Evolutionary conservation across 2,329 filamentous ascomycete genomes (phyloP).

Genomic region (Ophiognomonia clavigignenti-juglandacearum): DNA sequence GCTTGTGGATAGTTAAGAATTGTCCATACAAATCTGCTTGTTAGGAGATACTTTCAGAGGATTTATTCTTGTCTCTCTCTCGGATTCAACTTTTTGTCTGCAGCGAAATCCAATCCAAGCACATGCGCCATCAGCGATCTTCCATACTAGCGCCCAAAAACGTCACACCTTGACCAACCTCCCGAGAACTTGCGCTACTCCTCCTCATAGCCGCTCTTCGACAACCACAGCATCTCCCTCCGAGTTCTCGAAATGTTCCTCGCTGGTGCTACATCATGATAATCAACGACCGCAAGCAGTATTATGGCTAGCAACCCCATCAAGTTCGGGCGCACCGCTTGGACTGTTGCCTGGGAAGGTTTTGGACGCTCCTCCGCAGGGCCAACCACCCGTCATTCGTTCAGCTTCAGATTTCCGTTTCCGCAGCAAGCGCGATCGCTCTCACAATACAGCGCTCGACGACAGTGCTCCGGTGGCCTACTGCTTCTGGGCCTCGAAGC

Average conservation of each 20-base stretch:
- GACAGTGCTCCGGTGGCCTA: constrained; percentile 50
- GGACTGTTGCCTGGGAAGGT: constrained; percentile 14
- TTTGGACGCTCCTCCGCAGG: constrained; percentile 8
- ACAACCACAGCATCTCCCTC: background rate
- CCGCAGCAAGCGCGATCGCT: constrained; percentile 20
- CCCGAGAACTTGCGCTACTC: background rate
- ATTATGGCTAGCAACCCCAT: constrained; percentile 16
- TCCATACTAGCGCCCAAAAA: no score
- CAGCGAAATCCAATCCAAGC: no score
- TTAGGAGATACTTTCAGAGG: no score
- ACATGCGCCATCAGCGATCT: no score
- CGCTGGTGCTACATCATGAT: constrained; percentile 11
- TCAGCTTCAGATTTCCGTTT: constrained; percentile 21
- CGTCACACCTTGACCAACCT: no score
- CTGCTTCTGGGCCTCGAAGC: constrained; percentile 44
- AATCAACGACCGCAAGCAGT: background rate
- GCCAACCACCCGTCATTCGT: constrained; percentile 10
- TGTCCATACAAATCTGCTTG: no score
- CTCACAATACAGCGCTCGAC: constrained; percentile 33
- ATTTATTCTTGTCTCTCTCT: no score
- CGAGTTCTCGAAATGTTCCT: background rate
- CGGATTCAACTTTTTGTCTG: no score
- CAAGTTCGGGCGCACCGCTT: constrained; percentile 7
- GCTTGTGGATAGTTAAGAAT: no score
- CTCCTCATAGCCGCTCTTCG: background rate